phyloP scores from a whole-genome alignment of 148 eudicot species.

The Polygonum aviculare region DNA sequence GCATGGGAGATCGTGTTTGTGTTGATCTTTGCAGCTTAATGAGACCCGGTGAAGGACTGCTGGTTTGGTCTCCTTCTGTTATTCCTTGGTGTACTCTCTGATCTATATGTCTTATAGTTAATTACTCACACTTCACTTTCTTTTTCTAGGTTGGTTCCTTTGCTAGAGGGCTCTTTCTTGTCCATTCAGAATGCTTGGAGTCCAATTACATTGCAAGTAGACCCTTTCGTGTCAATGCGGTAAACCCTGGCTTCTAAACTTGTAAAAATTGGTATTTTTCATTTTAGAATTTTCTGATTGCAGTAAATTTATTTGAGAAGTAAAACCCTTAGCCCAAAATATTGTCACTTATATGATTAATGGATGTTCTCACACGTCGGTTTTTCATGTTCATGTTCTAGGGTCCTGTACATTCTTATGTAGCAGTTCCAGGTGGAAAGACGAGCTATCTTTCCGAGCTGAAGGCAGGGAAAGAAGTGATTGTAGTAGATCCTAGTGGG shows the following conservation, averaged over 20 bases:
- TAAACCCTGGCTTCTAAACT: constrained; percentile 24
- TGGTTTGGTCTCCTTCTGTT: constrained; percentile 36
- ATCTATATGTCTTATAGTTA: not conserved
- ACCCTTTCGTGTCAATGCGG: constrained; percentile 96
- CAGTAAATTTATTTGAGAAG: too few relatives aligned
- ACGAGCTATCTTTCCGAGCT: constrained; percentile 91
- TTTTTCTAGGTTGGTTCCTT: constrained; percentile 69
- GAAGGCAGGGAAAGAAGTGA: constrained; percentile 73
- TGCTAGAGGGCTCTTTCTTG: constrained; percentile 94
- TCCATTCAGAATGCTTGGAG: constrained; percentile 95
- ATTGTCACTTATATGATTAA: too few relatives aligned
- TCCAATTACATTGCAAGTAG: constrained; percentile 89
- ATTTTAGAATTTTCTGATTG: not conserved
- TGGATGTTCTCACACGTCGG: not conserved
- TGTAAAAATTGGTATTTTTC: not conserved
- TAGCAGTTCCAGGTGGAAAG: constrained; percentile 83
- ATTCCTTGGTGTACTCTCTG: not conserved
- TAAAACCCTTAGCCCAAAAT: not conserved
- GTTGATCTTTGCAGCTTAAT: constrained; percentile 92
- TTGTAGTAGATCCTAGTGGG: constrained; percentile 66
- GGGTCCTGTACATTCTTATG: constrained; percentile 98
- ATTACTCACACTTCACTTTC: not conserved
- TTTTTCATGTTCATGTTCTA: constrained; percentile 15
- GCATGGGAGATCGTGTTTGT: constrained; percentile 97
- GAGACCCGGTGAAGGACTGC: constrained; percentile 94